A percentile compares a stretch with the other conserved stretches of the same genome.
Conservation (phyloP, 192 early-diverging fungal species). For the Kappamyces sp. region DNA sequence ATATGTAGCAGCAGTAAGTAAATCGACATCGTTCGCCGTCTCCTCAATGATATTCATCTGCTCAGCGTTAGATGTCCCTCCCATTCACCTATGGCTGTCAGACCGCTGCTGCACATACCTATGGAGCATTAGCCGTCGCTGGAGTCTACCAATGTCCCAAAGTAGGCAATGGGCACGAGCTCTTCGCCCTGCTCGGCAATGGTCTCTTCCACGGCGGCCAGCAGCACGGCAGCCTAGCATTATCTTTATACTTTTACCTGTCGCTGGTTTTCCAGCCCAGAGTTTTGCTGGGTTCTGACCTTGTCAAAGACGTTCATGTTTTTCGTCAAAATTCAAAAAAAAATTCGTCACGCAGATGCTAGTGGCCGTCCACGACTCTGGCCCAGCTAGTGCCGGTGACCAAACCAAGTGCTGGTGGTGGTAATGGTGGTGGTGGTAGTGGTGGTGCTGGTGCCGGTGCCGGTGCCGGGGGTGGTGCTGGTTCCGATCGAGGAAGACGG, state of each 20-base stretch:
- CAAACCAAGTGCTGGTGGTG: too few relatives aligned
- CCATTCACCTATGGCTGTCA: too few relatives aligned
- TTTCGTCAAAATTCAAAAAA: conserved; percentile 2
- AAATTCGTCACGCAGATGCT: background rate
- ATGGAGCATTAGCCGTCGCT: too few relatives aligned
- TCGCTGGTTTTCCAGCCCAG: conserved; percentile 80
- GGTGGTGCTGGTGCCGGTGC: too few relatives aligned
- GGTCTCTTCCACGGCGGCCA: conserved; percentile 55
- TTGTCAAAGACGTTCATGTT: conserved; percentile 38
- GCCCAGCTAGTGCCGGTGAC: too few relatives aligned
- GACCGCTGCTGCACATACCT: too few relatives aligned
- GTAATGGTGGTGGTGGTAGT: too few relatives aligned
- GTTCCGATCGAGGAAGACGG: too few relatives aligned
- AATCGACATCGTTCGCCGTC: conserved; percentile 35
- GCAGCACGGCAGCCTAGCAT: conserved; percentile 34
- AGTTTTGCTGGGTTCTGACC: conserved; percentile 64
- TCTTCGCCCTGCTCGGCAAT: conserved; percentile 68
- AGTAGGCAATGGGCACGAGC: conserved; percentile 76
- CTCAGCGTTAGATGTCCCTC: background rate
- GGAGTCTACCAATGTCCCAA: conserved; percentile 68
- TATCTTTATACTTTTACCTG: conserved; percentile 36
- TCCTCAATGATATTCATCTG: conserved; percentile 64
- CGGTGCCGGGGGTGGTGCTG: too few relatives aligned
- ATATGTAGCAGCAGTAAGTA: conserved; percentile 56
- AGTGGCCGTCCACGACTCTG: too few relatives aligned